phyloP scores from a whole-genome alignment of 2,329 filamentous ascomycete species.

The Neofusicoccum laricinum region DNA sequence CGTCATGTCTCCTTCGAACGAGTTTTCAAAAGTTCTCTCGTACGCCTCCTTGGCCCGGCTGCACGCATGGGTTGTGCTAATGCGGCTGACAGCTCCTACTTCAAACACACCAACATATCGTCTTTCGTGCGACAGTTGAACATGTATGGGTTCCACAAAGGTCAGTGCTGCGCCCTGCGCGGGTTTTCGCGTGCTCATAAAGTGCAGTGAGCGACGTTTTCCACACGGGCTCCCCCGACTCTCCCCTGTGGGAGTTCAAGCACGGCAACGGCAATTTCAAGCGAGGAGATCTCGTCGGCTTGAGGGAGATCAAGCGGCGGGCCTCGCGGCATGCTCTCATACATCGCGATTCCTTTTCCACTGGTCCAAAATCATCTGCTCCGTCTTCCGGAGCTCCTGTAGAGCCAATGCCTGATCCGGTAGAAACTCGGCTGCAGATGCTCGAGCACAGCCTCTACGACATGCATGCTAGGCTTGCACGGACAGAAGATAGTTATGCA shows the following conservation, averaged over 20 bases:
- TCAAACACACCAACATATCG: constrained; percentile 98
- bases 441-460: constrained; percentile 85
- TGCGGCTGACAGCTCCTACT: constrained; percentile 72
- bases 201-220: constrained; percentile 90
- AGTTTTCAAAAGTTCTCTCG: constrained; percentile 98
- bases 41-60: constrained; percentile 52
- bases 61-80: background rate
- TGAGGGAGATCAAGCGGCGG: constrained; percentile 92
- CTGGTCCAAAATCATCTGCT: constrained; percentile 64
- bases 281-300: constrained; percentile 82
- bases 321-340: constrained; percentile 91
- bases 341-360: constrained; percentile 81
- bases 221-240: constrained; percentile 89
- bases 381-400: constrained; percentile 83
- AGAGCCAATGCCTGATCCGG: constrained; percentile 75
- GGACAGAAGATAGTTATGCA: constrained; percentile 79
- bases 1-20: constrained; percentile 95
- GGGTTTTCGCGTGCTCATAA: constrained; percentile 2
- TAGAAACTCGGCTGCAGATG: constrained; percentile 70
- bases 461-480: constrained; percentile 69
- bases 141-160: constrained; percentile 99
- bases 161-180: constrained; percentile 43
- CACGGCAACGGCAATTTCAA: constrained; percentile 98
- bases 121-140: constrained; percentile 97
- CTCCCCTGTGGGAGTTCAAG: constrained; percentile 97